Conservation (phyloP, 164 flowering plant species). For the Aristolochia fimbriata region DNA sequence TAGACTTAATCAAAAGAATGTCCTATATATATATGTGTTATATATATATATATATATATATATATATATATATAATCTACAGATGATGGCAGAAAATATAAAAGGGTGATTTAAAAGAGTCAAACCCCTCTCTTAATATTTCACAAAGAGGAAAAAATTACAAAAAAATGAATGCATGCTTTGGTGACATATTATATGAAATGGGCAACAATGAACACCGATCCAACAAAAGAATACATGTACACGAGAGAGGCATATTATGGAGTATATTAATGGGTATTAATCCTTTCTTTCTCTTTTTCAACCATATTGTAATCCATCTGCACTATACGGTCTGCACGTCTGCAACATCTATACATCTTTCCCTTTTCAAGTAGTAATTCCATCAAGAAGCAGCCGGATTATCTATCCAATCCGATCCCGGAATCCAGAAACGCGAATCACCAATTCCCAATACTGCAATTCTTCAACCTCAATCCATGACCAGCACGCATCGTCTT, state of each 20-base stretch:
- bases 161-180: neutral
- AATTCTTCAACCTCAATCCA: neutral
- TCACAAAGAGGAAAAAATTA: neutral
- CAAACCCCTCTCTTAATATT: neutral
- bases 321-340: slow-evolving; percentile 1
- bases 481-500: neutral
- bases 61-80: too few species aligned
- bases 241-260: slow-evolving; percentile 9
- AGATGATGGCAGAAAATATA: too few species aligned
- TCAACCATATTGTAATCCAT: neutral
- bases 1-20: too few species aligned
- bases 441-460: too few species aligned
- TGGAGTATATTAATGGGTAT: too few species aligned
- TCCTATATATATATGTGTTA: too few species aligned
- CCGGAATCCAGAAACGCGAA: too few species aligned
- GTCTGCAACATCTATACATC: slow-evolving; percentile 13
- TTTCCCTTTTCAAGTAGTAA: neutral
- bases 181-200: slow-evolving; percentile 2
- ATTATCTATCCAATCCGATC: too few species aligned
- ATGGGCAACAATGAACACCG: slow-evolving; percentile 4
- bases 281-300: neutral
- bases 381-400: neutral
- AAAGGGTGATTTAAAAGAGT: neutral
- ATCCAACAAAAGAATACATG: slow-evolving; percentile 15
- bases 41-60: too few species aligned